phyloP scores from a whole-genome alignment of 1,139 yeast species.

The Hyphopichia wangnamkhiaoensis region DNA sequence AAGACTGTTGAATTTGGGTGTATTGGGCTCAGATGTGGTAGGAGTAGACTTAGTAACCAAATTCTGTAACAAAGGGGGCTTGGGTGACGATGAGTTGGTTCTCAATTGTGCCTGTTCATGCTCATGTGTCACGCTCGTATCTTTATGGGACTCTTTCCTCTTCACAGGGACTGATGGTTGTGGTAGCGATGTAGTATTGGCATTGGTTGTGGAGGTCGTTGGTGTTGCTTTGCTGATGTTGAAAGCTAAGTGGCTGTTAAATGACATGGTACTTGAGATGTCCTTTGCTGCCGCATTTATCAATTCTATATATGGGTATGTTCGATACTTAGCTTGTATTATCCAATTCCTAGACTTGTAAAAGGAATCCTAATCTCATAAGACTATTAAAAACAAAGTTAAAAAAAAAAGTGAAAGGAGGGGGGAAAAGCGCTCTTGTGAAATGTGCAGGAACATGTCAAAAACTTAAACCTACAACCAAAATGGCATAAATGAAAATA shows the following conservation, averaged over 20 bases:
- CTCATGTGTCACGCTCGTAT: too few relatives aligned
- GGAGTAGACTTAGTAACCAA: slow-evolving; percentile 16
- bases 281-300: neutral
- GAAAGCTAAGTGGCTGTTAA: slow-evolving; percentile 37
- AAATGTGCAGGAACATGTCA: neutral
- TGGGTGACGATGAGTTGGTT: neutral
- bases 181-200: slow-evolving; percentile 30
- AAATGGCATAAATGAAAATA: too few relatives aligned
- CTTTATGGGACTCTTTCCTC: too few relatives aligned
- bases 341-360: too few relatives aligned
- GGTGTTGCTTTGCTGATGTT: slow-evolving; percentile 42
- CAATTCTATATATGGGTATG: too few relatives aligned
- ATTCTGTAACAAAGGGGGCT: slow-evolving; percentile 20
- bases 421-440: neutral
- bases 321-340: too few relatives aligned
- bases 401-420: neutral
- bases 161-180: too few relatives aligned
- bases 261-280: slow-evolving; percentile 23
- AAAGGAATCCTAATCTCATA: too few relatives aligned
- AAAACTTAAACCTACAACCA: neutral
- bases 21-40: slow-evolving; percentile 5
- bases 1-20: slow-evolving; percentile 1
- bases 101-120: too few relatives aligned
- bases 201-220: slow-evolving; percentile 46
- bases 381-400: neutral